Evolutionary conservation across 352 stramenopile species (phyloP), one percentile per base, ranked within the genome.

Genomic region (Aphanomyces euteiches): DNA sequence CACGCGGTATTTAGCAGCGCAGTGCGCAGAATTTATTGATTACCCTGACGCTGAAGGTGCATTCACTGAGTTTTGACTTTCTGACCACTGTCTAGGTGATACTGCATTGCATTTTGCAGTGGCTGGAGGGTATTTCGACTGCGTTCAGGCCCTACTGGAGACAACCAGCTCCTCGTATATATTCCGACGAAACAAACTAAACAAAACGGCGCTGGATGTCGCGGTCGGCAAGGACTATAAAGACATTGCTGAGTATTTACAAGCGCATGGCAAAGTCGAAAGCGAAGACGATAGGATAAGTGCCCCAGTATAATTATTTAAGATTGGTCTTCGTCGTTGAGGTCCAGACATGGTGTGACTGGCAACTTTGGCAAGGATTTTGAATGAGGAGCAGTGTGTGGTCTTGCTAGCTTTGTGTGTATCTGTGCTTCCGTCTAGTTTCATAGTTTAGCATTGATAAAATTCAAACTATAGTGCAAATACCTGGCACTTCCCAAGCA

Each of bases 21-120:
- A 80, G 19, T 74, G 85, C 41, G 79, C 80, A 0, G 83, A 90
- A 36, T 90, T 92, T 68, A 79, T 84, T 10, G 83, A 90, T 68
- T 92, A 90, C 56, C 79, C 81, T 2, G 84, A 92, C 53, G 65
- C 74, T 3, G 72, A 77, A 37, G 84, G 54, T 61, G 7, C 54
- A 19, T 10, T 28, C 28, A 43, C 8, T n/a, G 19, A 40, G 15
- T 37, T 58, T 37, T 58, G 8, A 58, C 36, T 36, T 58, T 1
- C 1, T 58, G 50, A 12, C 13, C 15, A 58, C 36, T 12, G 15
- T 12, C 12, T 61, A 61, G 54, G 84, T n/a, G 87, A 90, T 47
- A 90, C 83, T 36, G 81, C 81, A 54, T 64, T 90, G 66, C 83
- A 92, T 48, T 74, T 88, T 45, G 75, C 81, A 3, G 80, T 81